phyloP scores from a whole-genome alignment of 176 grass and related monocot species.

The Eragrostis nindensis region DNA sequence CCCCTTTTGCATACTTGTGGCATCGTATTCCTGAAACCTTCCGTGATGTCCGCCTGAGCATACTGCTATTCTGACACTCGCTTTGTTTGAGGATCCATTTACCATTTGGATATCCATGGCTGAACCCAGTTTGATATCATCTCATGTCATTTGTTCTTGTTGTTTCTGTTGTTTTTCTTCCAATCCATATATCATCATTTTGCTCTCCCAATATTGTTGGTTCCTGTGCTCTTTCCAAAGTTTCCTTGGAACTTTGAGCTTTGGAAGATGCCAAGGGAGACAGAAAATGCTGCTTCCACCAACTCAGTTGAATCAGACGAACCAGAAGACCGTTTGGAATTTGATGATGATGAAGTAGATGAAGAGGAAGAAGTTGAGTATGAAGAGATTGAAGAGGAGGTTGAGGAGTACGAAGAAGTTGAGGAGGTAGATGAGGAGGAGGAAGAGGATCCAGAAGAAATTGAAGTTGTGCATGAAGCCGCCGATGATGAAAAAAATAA shows the following conservation, averaged over 20 bases:
- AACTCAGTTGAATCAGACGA: slow-evolving; percentile 40
- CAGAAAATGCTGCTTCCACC: slow-evolving; percentile 43
- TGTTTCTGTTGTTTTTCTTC: slow-evolving; percentile 65
- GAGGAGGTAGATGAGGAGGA: slow-evolving; percentile 53
- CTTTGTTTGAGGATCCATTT: slow-evolving; percentile 30
- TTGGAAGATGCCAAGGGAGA: slow-evolving; percentile 74
- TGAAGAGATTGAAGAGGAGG: slow-evolving; percentile 68
- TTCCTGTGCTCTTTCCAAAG: slow-evolving; percentile 65
- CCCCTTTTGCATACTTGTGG: slow-evolving; percentile 26
- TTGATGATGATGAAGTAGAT: slow-evolving; percentile 63
- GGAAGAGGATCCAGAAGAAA: slow-evolving; percentile 53
- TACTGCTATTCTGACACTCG: slow-evolving; percentile 25
- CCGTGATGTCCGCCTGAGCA: not conserved
- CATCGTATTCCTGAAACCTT: slow-evolving; percentile 45
- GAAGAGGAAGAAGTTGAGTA: slow-evolving; percentile 74
- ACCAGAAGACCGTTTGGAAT: slow-evolving; percentile 49
- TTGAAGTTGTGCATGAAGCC: slow-evolving; percentile 21
- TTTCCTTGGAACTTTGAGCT: slow-evolving; percentile 65
- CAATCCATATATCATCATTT: slow-evolving; percentile 57
- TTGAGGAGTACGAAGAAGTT: slow-evolving; percentile 65
- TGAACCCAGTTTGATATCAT: slow-evolving; percentile 45
- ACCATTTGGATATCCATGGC: slow-evolving; percentile 56
- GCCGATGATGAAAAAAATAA: slow-evolving; percentile 48
- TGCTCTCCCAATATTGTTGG: slow-evolving; percentile 57
- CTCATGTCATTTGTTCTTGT: slow-evolving; percentile 46